phyloP scores from a whole-genome alignment of 176 grass and related monocot genomes.

The Lolium perenne region DNA sequence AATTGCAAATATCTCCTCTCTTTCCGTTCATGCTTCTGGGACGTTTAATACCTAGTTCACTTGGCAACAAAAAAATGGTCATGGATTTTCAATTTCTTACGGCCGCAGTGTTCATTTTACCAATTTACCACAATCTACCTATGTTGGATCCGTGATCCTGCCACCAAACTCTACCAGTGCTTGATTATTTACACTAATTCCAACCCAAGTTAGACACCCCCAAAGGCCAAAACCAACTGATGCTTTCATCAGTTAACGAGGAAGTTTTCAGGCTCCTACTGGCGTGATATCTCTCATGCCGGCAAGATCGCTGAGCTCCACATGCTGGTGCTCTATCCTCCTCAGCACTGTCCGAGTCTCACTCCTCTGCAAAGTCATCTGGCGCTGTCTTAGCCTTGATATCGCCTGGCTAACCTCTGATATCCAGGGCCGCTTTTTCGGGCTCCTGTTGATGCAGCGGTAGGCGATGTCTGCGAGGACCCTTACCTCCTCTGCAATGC shows the following conservation, averaged over 20 bases:
- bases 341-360: conserved; percentile 64
- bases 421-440: conserved; percentile 84
- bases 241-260: conserved; percentile 38
- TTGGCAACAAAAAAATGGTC: no score
- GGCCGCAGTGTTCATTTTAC: no score
- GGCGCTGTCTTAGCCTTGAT: conserved; percentile 68
- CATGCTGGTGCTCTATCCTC: conserved; percentile 79
- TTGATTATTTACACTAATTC: conserved; percentile 43
- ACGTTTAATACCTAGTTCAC: no score
- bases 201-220: conserved; percentile 19
- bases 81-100: no score
- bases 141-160: background rate
- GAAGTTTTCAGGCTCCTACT: conserved; percentile 45
- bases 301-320: conserved; percentile 79
- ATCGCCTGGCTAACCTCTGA: conserved; percentile 75
- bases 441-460: conserved; percentile 79
- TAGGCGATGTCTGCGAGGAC: conserved; percentile 86
- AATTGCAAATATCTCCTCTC: no score
- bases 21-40: no score
- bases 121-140: no score
- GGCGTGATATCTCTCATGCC: conserved; percentile 62
- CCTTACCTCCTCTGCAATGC: conserved; percentile 65
- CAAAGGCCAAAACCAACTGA: conserved; percentile 30
- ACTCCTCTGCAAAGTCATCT: conserved; percentile 43
- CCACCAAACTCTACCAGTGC: conserved; percentile 14